A percentile compares a stretch with the other conserved stretches of the same genome.
Conservation (phyloP, 2,329 filamentous ascomycete species). For the Trichoderma polysporum region DNA sequence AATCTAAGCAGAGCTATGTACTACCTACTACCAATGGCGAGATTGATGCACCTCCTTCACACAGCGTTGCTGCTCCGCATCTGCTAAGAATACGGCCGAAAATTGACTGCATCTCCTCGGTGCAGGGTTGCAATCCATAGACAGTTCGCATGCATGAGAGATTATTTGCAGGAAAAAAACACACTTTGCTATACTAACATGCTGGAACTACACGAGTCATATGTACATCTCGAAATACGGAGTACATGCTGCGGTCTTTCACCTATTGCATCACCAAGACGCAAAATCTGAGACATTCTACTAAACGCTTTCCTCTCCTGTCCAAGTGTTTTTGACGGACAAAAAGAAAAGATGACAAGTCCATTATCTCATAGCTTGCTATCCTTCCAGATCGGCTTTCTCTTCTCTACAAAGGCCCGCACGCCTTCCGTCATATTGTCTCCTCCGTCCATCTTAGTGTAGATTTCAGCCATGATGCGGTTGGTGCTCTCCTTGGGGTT, state of each 20-base stretch:
- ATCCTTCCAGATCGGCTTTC: conserved; percentile 65
- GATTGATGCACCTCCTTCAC: background rate
- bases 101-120: background rate
- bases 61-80: background rate
- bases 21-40: background rate
- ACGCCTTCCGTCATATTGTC: conserved; percentile 76
- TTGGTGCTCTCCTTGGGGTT: conserved; percentile 63
- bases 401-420: conserved; percentile 73
- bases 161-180: background rate
- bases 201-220: background rate
- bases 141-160: background rate
- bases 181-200: background rate
- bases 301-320: background rate
- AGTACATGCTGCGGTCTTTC: background rate
- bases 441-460: conserved; percentile 58
- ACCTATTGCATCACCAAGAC: conserved; percentile 8
- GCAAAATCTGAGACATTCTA: conserved; percentile 1
- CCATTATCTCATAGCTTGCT: conserved; percentile 53
- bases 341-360: background rate
- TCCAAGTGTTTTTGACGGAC: background rate
- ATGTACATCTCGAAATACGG: conserved; percentile 3
- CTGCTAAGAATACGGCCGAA: background rate
- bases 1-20: background rate
- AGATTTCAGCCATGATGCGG: conserved; percentile 58
- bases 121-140: background rate